Conservation (phyloP, 805 yeast genomes). For the Candida silvicultrix region DNA sequence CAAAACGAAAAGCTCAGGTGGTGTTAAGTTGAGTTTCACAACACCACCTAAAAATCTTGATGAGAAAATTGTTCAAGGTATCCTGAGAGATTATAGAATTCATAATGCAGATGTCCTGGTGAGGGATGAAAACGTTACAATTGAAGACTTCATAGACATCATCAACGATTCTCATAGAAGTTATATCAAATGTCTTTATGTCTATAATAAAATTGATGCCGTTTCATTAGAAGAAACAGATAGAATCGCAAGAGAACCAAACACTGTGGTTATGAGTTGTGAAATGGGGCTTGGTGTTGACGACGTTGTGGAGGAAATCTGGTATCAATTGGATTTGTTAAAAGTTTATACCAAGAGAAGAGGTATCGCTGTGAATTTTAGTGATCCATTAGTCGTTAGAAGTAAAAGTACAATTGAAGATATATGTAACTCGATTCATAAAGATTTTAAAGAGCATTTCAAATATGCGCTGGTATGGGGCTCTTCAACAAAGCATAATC, state of each 20-base stretch:
- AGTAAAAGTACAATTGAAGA: conserved; percentile 71
- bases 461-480: conserved; percentile 98
- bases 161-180: conserved; percentile 84
- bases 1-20: conserved; percentile 83
- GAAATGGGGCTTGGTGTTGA: conserved; percentile 80
- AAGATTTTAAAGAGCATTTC: conserved; percentile 87
- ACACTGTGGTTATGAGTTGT: conserved; percentile 92
- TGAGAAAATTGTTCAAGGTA: conserved; percentile 70
- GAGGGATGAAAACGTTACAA: conserved; percentile 82
- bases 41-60: conserved; percentile 78
- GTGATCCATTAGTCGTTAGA: conserved; percentile 89
- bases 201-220: conserved; percentile 92
- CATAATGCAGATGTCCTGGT: conserved; percentile 92
- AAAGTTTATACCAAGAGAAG: conserved; percentile 85
- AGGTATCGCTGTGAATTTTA: conserved; percentile 74
- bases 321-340: conserved; percentile 78
- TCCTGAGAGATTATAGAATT: conserved; percentile 80
- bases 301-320: conserved; percentile 86
- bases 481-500: conserved; percentile 87
- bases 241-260: conserved; percentile 84
- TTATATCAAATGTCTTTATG: conserved; percentile 87
- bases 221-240: conserved; percentile 94
- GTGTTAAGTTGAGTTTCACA: conserved; percentile 75
- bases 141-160: conserved; percentile 90
- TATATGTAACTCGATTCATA: conserved; percentile 87